Percentiles rank a stretch among this genome's conserved stretches.
Conservation (phyloP, 1,284 basidiomycete genomes). For the Sanghuangporus sanghuang region DNA sequence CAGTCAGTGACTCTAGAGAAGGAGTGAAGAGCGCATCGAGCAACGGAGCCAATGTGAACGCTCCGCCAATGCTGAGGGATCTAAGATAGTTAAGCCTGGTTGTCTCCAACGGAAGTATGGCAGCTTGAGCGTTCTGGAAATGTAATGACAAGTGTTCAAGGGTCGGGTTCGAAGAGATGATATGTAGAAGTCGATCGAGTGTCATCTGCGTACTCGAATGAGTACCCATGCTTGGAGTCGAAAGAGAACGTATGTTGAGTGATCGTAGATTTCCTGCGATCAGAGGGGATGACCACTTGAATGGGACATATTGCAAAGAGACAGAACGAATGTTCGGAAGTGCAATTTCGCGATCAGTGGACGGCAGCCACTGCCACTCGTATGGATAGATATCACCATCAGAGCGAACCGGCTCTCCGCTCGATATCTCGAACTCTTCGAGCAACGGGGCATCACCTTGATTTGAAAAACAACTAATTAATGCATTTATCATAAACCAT, state of each 20-base stretch:
- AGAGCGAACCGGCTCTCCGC: constrained; percentile 45
- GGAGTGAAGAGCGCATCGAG: constrained; percentile 59
- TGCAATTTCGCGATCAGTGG: constrained; percentile 22
- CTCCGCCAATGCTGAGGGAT: constrained; percentile 55
- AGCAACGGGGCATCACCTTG: constrained; percentile 65
- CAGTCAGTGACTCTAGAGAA: constrained; percentile 44
- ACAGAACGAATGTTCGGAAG: constrained; percentile 47
- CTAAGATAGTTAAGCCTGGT: constrained; percentile 44
- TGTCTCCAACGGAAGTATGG: constrained; percentile 53
- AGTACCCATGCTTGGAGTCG: constrained; percentile 2
- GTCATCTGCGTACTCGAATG: constrained; percentile 47
- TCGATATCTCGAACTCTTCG: constrained; percentile 70
- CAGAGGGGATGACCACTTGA: constrained; percentile 57
- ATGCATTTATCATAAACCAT: neutral
- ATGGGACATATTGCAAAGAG: constrained; percentile 64
- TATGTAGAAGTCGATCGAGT: constrained; percentile 58
- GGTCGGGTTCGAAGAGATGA: constrained; percentile 49
- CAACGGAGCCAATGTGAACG: constrained; percentile 55
- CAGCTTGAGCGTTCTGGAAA: constrained; percentile 50
- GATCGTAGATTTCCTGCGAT: constrained; percentile 9
- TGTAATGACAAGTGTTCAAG: constrained; percentile 54
- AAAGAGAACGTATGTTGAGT: constrained; percentile 46
- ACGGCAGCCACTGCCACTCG: constrained; percentile 71
- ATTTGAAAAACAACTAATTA: constrained; percentile 1
- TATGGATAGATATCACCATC: constrained; percentile 34